A percentile compares a stretch with the other conserved stretches of the same genome.
phyloP scores from a whole-genome alignment of 306 rosid species.

The Vachellia collinsii region DNA sequence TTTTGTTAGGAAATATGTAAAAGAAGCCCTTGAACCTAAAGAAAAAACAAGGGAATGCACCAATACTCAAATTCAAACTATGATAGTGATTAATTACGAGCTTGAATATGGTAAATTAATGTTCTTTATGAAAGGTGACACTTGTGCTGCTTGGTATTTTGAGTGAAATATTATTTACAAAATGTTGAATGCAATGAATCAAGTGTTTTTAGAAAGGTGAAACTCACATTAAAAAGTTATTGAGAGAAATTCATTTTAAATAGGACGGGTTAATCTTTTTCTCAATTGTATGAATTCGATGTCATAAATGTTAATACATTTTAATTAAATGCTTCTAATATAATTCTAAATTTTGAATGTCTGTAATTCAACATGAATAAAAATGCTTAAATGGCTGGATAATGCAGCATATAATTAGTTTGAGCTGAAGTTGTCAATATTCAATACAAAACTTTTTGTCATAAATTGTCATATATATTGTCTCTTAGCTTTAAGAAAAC shows the following conservation, averaged over 20 bases:
- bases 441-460: not conserved
- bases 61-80: slow-evolving; percentile 12
- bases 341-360: not conserved
- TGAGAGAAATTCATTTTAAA: too few species aligned
- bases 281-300: too few species aligned
- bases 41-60: not conserved
- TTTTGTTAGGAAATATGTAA: slow-evolving; percentile 53
- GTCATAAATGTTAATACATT: too few species aligned
- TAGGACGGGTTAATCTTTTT: too few species aligned
- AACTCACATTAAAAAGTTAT: too few species aligned
- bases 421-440: not conserved
- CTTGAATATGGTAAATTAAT: not conserved
- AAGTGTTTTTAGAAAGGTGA: too few species aligned
- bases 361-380: not conserved
- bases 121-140: not conserved
- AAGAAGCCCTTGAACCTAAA: slow-evolving; percentile 66
- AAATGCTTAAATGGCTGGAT: not conserved
- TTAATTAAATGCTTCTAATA: too few species aligned
- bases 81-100: not conserved
- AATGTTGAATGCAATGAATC: too few species aligned
- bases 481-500: not conserved
- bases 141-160: too few species aligned
- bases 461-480: not conserved
- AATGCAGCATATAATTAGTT: not conserved
- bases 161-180: too few species aligned